These are phyloP conservation scores for Whalleya microplaca DNA, from an alignment of 2,329 filamentous ascomycete species.

Conservation along the genomic window DNA sequence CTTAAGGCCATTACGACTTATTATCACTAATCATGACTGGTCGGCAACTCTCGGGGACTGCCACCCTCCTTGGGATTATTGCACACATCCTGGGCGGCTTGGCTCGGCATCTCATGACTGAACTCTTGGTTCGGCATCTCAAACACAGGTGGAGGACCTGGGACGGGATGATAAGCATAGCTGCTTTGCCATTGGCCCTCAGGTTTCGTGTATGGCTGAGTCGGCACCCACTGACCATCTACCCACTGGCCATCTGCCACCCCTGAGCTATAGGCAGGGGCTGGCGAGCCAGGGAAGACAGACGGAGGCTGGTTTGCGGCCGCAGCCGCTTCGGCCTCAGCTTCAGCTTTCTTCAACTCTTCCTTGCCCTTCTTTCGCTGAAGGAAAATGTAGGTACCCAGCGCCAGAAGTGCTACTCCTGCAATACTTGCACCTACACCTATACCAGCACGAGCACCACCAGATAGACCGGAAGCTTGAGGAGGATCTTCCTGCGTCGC, in stretches of 20 bases:
- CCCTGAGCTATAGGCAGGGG: slow-evolving; percentile 11
- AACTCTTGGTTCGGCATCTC: slow-evolving; percentile 32
- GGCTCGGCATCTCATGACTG: slow-evolving; percentile 12
- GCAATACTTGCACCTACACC: slow-evolving; percentile 34
- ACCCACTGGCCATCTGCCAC: slow-evolving; percentile 5
- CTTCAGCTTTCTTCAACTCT: slow-evolving; percentile 8
- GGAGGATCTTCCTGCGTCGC: not conserved
- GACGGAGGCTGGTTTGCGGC: not conserved
- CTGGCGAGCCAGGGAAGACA: slow-evolving; percentile 3
- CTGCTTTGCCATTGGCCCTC: slow-evolving; percentile 32
- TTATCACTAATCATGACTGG: no score
- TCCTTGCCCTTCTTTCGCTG: slow-evolving; percentile 7
- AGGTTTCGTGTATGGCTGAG: slow-evolving; percentile 3
- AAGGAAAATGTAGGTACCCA: slow-evolving; percentile 24
- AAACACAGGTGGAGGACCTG: slow-evolving; percentile 26
- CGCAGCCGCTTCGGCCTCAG: slow-evolving; percentile 6
- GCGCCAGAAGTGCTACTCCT: slow-evolving; percentile 28
- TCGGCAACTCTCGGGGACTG: no score
- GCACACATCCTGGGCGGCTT: slow-evolving; percentile 6
- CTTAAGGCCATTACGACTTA: no score
- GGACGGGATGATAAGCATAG: slow-evolving; percentile 31
- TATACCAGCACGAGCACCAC: slow-evolving; percentile 18
- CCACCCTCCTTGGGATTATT: no score
- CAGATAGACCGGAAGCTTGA: slow-evolving; percentile 2
- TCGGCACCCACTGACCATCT: slow-evolving; percentile 12